These are phyloP conservation scores for Plasmopara halstedii DNA, from an alignment of 352 stramenopile species.

Conservation along the genomic window DNA sequence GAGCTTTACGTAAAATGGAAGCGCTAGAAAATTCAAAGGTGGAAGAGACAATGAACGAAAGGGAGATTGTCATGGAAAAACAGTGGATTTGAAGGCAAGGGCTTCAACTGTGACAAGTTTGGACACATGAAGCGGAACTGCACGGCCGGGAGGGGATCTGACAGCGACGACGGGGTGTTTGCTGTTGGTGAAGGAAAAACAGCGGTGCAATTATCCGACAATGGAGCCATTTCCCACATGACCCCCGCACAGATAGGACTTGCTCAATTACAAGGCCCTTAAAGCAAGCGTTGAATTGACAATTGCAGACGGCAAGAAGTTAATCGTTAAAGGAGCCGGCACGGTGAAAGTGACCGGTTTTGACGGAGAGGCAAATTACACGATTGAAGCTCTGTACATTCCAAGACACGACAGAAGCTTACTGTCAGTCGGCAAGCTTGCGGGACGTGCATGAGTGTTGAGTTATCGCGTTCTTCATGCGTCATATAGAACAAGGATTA, in stretches of 20 bases:
- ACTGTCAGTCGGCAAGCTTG: background rate
- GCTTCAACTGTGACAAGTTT: background rate
- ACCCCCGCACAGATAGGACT: background rate
- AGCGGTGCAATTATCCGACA: background rate
- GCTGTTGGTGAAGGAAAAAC: background rate
- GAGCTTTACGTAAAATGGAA: background rate
- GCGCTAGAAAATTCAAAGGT: background rate
- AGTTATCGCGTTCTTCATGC: background rate
- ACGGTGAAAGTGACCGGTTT: conserved; percentile 4
- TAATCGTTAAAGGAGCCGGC: background rate
- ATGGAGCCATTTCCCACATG: background rate
- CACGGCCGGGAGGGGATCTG: background rate
- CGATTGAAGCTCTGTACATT: background rate
- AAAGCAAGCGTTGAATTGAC: background rate
- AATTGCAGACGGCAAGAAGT: background rate
- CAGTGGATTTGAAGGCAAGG: background rate
- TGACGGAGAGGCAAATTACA: background rate
- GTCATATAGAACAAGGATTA: background rate
- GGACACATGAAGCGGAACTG: background rate
- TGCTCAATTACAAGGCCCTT: background rate
- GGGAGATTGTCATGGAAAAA: background rate
- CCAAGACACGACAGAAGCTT: background rate
- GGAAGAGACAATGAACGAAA: background rate
- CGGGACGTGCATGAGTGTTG: background rate
- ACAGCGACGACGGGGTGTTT: background rate